Evolutionary conservation across 306 rosid genomes (phyloP).

Genomic region (Glycine tomentella): DNA sequence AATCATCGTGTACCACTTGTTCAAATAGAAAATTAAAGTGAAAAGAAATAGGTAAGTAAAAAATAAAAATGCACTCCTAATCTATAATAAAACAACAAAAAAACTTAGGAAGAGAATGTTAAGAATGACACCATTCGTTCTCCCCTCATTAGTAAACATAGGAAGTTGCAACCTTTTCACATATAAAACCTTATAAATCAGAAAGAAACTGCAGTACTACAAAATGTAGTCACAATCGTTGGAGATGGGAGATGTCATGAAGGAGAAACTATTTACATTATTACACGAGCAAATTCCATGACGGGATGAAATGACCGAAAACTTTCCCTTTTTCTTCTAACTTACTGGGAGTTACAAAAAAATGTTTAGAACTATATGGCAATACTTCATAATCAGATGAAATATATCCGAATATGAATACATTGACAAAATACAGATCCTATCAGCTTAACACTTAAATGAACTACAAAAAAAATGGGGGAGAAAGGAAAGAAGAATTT

Average conservation of each 20-base stretch:
- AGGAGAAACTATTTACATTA: conserved; percentile 14
- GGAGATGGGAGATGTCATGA: not conserved
- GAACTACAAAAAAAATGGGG: conserved; percentile 37
- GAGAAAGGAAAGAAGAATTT: not conserved
- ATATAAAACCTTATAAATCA: not conserved
- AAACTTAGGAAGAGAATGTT: too few species aligned
- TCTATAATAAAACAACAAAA: too few species aligned
- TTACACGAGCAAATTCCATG: conserved; percentile 10
- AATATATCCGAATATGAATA: conserved; percentile 34
- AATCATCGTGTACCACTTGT: too few species aligned
- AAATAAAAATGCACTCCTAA: too few species aligned
- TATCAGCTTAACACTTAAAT: conserved; percentile 44
- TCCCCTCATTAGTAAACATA: not conserved
- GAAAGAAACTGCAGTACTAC: conserved; percentile 12
- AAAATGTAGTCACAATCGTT: conserved; percentile 10
- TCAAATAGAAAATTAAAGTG: too few species aligned
- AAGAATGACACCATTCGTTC: not conserved
- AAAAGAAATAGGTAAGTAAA: too few species aligned
- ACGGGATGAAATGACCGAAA: conserved; percentile 29
- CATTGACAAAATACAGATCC: conserved; percentile 39
- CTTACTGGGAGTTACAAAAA: conserved; percentile 22
- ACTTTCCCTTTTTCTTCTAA: not conserved
- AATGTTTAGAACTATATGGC: conserved; percentile 17
- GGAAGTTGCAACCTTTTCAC: not conserved
- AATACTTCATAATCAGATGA: conserved; percentile 38